Conservation (phyloP, 345 rosid genomes). For the Citrus hindsii region DNA sequence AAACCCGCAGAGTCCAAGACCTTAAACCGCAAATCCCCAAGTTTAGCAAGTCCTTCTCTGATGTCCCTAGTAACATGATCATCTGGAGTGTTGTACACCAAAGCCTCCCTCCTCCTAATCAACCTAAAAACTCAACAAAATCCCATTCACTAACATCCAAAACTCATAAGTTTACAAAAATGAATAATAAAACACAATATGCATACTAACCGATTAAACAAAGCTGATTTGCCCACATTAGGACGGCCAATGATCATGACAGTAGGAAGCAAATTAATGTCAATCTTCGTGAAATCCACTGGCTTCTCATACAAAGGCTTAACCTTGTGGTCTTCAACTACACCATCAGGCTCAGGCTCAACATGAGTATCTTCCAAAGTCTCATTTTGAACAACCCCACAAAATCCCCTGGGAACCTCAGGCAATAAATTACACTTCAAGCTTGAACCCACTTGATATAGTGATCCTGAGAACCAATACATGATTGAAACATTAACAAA, state of each 20-base stretch:
- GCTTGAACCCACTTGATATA: constrained; percentile 6
- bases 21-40: constrained; percentile 74
- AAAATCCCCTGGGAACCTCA: constrained; percentile 28
- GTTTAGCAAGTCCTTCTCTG: constrained; percentile 88
- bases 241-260: constrained; percentile 90
- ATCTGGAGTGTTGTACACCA: constrained; percentile 85
- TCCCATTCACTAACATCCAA: neutral
- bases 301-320: constrained; percentile 37
- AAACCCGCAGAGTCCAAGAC: constrained; percentile 97
- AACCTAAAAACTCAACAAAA: constrained; percentile 38
- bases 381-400: constrained; percentile 23
- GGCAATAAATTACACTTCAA: constrained; percentile 10
- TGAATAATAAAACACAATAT: neutral
- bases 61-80: constrained; percentile 96
- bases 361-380: constrained; percentile 12
- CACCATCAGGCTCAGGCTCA: constrained; percentile 21
- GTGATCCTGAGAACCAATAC: constrained; percentile 8
- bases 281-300: constrained; percentile 70
- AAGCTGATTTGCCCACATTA: constrained; percentile 93
- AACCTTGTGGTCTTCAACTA: constrained; percentile 17
- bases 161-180: neutral
- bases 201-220: constrained; percentile 70
- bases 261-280: constrained; percentile 61
- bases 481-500: neutral
- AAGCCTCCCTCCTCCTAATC: constrained; percentile 92